A percentile compares a stretch with the other conserved stretches of the same genome.
Evolutionary conservation across 1,139 yeast species (phyloP).

Genomic region (Hansenula sp.): DNA sequence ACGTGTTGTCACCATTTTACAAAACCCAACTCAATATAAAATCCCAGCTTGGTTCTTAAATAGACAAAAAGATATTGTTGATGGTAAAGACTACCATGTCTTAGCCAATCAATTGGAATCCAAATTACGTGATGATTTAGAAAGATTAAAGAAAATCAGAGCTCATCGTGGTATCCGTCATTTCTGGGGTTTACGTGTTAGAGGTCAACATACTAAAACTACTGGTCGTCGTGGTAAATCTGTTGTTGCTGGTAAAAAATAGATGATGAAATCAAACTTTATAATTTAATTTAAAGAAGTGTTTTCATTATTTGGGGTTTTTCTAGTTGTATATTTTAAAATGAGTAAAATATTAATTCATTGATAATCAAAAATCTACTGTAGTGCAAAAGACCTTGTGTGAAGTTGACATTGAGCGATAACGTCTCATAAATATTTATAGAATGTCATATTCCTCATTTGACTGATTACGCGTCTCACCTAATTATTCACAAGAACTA

Average conservation of each 20-base stretch:
- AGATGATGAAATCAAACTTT: constrained; percentile 2
- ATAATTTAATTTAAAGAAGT: background rate
- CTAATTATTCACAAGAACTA: too few species aligned
- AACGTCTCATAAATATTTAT: too few species aligned
- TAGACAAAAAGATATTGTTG: constrained; percentile 98
- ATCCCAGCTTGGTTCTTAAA: constrained; percentile 99
- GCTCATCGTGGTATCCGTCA: constrained; percentile 99
- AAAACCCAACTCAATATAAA: constrained; percentile 99
- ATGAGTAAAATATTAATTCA: background rate
- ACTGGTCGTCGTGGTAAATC: constrained; percentile 86
- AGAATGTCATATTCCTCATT: too few species aligned
- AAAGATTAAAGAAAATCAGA: constrained; percentile 99
- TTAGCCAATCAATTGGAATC: constrained; percentile 99
- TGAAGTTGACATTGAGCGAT: too few species aligned
- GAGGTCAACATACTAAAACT: constrained; percentile 99
- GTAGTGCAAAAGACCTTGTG: background rate
- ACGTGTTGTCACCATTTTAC: constrained; percentile 99
- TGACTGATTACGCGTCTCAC: too few species aligned
- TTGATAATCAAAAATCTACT: background rate
- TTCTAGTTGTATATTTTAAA: constrained; percentile 6
- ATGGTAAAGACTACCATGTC: constrained; percentile 99
- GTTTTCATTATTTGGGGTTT: background rate
- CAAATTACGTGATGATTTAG: constrained; percentile 99
- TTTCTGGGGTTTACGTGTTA: constrained; percentile 96
- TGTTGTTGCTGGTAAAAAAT: constrained; percentile 7